phyloP scores from a whole-genome alignment of 164 flowering plant species.

The Euptelea pleiosperma region DNA sequence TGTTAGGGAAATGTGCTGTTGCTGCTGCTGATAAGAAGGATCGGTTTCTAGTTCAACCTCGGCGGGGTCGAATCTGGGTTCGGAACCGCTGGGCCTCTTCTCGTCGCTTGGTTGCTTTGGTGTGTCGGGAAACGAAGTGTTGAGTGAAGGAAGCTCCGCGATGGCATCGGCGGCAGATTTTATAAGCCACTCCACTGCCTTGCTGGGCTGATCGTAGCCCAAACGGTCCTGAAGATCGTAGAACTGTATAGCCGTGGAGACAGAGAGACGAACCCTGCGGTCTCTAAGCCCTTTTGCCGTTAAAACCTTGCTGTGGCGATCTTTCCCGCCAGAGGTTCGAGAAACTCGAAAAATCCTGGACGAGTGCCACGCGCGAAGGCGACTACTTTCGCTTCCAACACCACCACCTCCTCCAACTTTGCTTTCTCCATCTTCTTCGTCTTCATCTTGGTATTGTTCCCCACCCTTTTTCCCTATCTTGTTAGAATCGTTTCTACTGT shows the following conservation, averaged over 20 bases:
- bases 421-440: conserved; percentile 29
- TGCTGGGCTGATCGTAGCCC: conserved; percentile 91
- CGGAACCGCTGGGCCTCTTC: conserved; percentile 28
- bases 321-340: conserved; percentile 86
- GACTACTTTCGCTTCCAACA: conserved; percentile 15
- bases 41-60: conserved; percentile 39
- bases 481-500: conserved; percentile 27
- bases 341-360: conserved; percentile 92
- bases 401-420: no score
- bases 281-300: conserved; percentile 75
- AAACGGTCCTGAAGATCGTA: conserved; percentile 84
- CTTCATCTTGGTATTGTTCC: conserved; percentile 26
- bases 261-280: conserved; percentile 71
- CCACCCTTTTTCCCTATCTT: conserved; percentile 27
- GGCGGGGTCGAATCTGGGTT: conserved; percentile 30
- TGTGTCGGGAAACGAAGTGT: conserved; percentile 49
- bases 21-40: conserved; percentile 25
- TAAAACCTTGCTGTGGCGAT: conserved; percentile 76
- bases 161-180: conserved; percentile 80
- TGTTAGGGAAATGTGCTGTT: conserved; percentile 37
- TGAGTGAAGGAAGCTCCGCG: conserved; percentile 75
- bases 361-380: conserved; percentile 55
- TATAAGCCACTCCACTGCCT: conserved; percentile 96
- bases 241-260: conserved; percentile 74
- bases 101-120: conserved; percentile 54